A percentile compares a stretch with the other conserved stretches of the same genome.
These are phyloP conservation scores for Cryomyces minteri DNA, from an alignment of 495 filamentous ascomycete species.

Conservation along the genomic window DNA sequence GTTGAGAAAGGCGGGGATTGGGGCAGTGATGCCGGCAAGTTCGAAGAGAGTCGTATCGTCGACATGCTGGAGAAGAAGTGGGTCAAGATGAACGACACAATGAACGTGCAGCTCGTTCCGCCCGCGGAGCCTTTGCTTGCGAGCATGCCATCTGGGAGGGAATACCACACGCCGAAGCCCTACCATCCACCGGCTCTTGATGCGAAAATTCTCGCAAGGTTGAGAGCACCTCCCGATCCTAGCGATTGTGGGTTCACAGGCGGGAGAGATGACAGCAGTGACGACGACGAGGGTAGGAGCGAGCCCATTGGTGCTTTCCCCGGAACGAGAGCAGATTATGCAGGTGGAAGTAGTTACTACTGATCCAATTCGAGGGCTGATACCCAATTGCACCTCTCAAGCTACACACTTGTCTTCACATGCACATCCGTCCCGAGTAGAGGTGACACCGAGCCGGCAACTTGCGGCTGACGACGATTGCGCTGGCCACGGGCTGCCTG, in stretches of 20 bases:
- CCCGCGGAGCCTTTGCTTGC: conserved; percentile 47
- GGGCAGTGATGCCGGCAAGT: conserved; percentile 64
- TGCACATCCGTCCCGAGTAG: no score
- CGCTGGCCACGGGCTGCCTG: no score
- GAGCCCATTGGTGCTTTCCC: conserved; percentile 22
- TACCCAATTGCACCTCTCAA: no score
- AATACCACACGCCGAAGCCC: conserved; percentile 42
- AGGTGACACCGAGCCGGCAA: no score
- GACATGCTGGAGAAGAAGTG: conserved; percentile 80
- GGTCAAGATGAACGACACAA: conserved; percentile 82
- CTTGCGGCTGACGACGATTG: no score
- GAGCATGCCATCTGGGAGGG: conserved; percentile 69
- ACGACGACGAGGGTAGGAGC: conserved; percentile 17
- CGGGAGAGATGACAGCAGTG: conserved; percentile 18
- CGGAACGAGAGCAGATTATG: conserved; percentile 18
- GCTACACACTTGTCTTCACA: no score
- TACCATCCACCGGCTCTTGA: conserved; percentile 16
- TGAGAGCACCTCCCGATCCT: conserved; percentile 22
- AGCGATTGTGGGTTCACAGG: conserved; percentile 11
- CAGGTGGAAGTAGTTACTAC: not conserved
- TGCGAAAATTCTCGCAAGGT: conserved; percentile 12
- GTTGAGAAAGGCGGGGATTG: conserved; percentile 50
- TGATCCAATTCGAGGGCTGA: not conserved
- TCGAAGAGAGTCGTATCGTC: conserved; percentile 73
- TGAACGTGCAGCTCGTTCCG: conserved; percentile 64